Conservation (phyloP, 2,329 filamentous ascomycete genomes). For the Tetracladium maxilliforme region DNA sequence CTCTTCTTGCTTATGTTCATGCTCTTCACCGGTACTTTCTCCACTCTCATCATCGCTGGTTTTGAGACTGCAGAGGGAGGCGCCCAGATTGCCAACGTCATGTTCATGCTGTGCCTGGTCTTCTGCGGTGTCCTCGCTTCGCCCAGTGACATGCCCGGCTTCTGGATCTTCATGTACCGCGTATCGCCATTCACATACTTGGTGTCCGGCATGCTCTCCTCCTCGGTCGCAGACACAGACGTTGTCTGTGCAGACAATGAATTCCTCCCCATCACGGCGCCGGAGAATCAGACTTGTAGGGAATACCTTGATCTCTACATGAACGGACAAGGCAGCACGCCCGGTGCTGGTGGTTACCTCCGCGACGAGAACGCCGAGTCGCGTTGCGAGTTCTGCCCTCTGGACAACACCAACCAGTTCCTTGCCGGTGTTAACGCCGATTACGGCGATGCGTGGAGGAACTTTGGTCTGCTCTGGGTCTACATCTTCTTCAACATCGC, state of each 20-base stretch:
- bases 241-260: slow-evolving; percentile 60
- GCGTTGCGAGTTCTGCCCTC: slow-evolving; percentile 39
- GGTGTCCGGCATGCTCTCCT: slow-evolving; percentile 55
- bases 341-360: slow-evolving; percentile 35
- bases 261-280: slow-evolving; percentile 49
- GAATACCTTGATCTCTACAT: slow-evolving; percentile 42
- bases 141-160: slow-evolving; percentile 47
- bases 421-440: slow-evolving; percentile 29
- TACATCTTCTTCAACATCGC: slow-evolving; percentile 40
- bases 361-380: slow-evolving; percentile 28
- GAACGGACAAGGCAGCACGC: too few relatives aligned
- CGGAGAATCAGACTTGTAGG: slow-evolving; percentile 38
- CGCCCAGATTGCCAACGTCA: slow-evolving; percentile 60
- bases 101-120: slow-evolving; percentile 59
- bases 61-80: slow-evolving; percentile 63
- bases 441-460: slow-evolving; percentile 50
- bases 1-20: slow-evolving; percentile 63
- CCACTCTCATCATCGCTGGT: slow-evolving; percentile 61
- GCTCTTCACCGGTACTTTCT: slow-evolving; percentile 70
- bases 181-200: slow-evolving; percentile 75
- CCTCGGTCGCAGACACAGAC: slow-evolving; percentile 50
- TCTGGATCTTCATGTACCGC: slow-evolving; percentile 80
- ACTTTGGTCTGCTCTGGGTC: slow-evolving; percentile 50
- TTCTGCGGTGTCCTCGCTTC: slow-evolving; percentile 64
- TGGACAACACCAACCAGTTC: slow-evolving; percentile 35